Evolutionary conservation across 169 alveolate species (phyloP).

Genomic region (Ichthyophthirius multifiliis): DNA sequence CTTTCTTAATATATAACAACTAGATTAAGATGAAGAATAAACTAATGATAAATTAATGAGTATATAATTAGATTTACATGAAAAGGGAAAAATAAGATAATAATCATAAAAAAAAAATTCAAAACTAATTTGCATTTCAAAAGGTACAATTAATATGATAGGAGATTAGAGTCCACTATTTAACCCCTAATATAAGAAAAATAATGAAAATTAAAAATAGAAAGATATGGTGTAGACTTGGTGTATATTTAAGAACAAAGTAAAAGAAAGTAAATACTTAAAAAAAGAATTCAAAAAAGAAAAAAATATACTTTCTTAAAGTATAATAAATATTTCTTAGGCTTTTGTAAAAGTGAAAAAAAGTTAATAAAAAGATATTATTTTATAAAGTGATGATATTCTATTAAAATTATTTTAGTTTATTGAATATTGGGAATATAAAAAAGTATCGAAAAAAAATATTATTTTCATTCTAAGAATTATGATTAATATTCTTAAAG

Average conservation of each 20-base stretch:
- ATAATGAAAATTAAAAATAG: not conserved
- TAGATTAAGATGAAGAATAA: too few relatives aligned
- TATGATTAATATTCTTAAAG: constrained; percentile 9
- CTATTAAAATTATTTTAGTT: not conserved
- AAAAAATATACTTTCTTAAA: not conserved
- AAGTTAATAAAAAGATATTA: not conserved
- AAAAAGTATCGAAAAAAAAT: constrained; percentile 30
- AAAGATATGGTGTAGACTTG: not conserved
- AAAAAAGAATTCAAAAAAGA: not conserved
- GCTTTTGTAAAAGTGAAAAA: not conserved
- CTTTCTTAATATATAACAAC: too few relatives aligned
- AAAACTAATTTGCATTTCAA: not conserved
- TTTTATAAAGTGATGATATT: not conserved
- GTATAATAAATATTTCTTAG: not conserved
- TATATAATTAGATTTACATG: not conserved
- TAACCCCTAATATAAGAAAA: not conserved
- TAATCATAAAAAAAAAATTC: not conserved
- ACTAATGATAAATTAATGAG: too few relatives aligned
- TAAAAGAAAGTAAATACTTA: not conserved
- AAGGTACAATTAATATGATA: not conserved
- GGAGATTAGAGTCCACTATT: not conserved
- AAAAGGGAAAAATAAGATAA: not conserved
- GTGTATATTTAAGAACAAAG: not conserved
- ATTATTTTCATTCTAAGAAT: constrained; percentile 25
- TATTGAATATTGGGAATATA: constrained; percentile 29